Evolutionary conservation across 139 green algal species (phyloP), one percentile per base, ranked within the genome.

Genomic region (Auxenochlorella protothecoides): DNA sequence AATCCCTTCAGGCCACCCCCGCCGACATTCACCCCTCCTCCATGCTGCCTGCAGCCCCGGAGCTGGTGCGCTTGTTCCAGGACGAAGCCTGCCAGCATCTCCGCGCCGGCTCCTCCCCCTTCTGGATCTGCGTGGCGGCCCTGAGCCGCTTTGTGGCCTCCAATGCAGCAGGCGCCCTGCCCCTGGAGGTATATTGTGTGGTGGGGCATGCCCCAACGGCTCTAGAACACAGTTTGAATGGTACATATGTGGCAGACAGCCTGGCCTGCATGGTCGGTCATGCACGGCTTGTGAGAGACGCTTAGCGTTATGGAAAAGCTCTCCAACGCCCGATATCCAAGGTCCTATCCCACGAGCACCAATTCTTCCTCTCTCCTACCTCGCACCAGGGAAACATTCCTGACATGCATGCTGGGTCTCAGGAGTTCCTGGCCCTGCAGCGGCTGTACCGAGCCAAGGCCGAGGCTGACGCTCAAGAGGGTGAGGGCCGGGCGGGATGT

Each of bases 361-460:
- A 44, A 44, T 44, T 44, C 27, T 44, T 44, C 27, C 27, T 44
- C 27, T 44, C 27, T 1, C 27, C 27, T 44, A 44, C 27, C 27
- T 85, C 86, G 3, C 64, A 96, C 66, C 82, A 97, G 65, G 93
- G 93, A 44, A 82, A 80, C 68, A 92, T 98, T 9, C 93, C 93
- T 6, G 93, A 98, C 85, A 98, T 98, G 93, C 86, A 88, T 16
- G 83, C 93, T 5, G 92, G 89, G 14, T 98, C 93, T n/a, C 87
- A 91, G 11, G 73, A 83, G 70, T 97, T 95, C 72, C 82, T 97
- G 27, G 71, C 82, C 52, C 74, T 98, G 66, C 89, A 97, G 81
- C 77, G 82, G 13, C 15, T 97, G 52, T 98, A 98, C 78, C 70
- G 85, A 3, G 82, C 84, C 55, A 82, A 86, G 62, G 92, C 93